phyloP scores from a whole-genome alignment of 345 rosid species.

The Carallia brachiata region DNA sequence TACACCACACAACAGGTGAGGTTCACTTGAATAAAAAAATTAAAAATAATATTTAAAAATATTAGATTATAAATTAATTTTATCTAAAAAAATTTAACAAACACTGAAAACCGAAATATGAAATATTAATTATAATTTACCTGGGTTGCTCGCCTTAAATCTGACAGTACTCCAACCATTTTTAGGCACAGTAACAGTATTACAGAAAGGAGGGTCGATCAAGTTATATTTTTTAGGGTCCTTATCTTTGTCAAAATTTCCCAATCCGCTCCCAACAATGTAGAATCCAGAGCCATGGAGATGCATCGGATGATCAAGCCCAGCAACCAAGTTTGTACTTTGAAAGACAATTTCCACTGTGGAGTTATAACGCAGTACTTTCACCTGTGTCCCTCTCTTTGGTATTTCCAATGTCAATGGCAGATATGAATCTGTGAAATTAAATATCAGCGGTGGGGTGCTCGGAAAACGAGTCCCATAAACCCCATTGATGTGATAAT shows the following conservation, averaged over 20 bases:
- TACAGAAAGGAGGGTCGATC: slow-evolving; percentile 65
- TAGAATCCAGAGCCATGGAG: slow-evolving; percentile 73
- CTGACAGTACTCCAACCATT: slow-evolving; percentile 78
- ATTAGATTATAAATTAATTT: too few species aligned
- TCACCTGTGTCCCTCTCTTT: slow-evolving; percentile 27
- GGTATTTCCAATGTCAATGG: slow-evolving; percentile 5
- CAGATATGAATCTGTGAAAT: slow-evolving; percentile 5
- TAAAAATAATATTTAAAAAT: too few species aligned
- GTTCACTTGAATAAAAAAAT: too few species aligned
- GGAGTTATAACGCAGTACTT: slow-evolving; percentile 42
- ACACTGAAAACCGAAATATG: neutral
- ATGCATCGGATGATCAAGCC: slow-evolving; percentile 67
- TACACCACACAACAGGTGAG: too few species aligned
- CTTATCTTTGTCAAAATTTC: slow-evolving; percentile 46
- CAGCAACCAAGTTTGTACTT: slow-evolving; percentile 49
- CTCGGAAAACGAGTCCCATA: slow-evolving; percentile 7
- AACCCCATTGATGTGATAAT: slow-evolving; percentile 4
- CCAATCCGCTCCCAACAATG: slow-evolving; percentile 61
- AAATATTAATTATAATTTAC: slow-evolving; percentile 15
- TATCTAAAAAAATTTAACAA: too few species aligned
- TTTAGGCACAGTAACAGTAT: slow-evolving; percentile 58
- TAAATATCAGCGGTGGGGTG: slow-evolving; percentile 10
- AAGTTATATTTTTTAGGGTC: slow-evolving; percentile 52
- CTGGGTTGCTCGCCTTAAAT: slow-evolving; percentile 65
- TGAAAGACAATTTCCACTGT: slow-evolving; percentile 60